These are phyloP conservation scores for Dissophora ornata DNA, from an alignment of 192 early-diverging fungal genomes.

Conservation along the genomic window DNA sequence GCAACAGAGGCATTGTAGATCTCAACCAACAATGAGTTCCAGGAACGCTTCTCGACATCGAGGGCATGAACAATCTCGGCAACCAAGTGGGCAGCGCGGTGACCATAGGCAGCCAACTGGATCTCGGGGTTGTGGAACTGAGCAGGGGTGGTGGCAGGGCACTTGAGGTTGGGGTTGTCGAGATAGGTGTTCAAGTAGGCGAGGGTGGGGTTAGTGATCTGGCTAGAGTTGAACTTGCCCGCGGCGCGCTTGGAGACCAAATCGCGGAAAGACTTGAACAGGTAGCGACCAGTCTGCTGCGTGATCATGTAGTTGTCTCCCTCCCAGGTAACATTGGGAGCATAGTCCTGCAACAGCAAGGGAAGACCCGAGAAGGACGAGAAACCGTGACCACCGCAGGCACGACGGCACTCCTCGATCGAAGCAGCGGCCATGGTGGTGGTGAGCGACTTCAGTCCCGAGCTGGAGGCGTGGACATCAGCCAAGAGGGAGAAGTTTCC, in stretches of 20 bases:
- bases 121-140: constrained; percentile 70
- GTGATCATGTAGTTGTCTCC: constrained; percentile 89
- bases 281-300: constrained; percentile 86
- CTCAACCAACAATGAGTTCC: constrained; percentile 82
- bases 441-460: constrained; percentile 80
- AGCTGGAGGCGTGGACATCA: constrained; percentile 79
- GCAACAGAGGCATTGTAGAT: constrained; percentile 79
- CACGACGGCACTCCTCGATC: constrained; percentile 79
- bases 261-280: constrained; percentile 75
- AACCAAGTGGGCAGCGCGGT: constrained; percentile 76
- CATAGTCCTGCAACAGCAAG: constrained; percentile 72
- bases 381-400: constrained; percentile 84
- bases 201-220: constrained; percentile 51
- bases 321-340: constrained; percentile 85
- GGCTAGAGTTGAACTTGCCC: constrained; percentile 58
- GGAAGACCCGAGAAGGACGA: constrained; percentile 78
- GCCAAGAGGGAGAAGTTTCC: constrained; percentile 76
- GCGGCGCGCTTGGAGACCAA: constrained; percentile 61
- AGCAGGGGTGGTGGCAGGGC: constrained; percentile 60
- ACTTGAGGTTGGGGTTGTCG: constrained; percentile 68
- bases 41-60: constrained; percentile 69
- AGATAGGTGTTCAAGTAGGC: constrained; percentile 62
- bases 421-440: constrained; percentile 74
- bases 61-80: constrained; percentile 71
- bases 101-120: constrained; percentile 78